A percentile compares a stretch with the other conserved stretches of the same genome.
These are phyloP conservation scores for Onygena corvina DNA, from an alignment of 2,329 filamentous ascomycete genomes.

Conservation along the genomic window DNA sequence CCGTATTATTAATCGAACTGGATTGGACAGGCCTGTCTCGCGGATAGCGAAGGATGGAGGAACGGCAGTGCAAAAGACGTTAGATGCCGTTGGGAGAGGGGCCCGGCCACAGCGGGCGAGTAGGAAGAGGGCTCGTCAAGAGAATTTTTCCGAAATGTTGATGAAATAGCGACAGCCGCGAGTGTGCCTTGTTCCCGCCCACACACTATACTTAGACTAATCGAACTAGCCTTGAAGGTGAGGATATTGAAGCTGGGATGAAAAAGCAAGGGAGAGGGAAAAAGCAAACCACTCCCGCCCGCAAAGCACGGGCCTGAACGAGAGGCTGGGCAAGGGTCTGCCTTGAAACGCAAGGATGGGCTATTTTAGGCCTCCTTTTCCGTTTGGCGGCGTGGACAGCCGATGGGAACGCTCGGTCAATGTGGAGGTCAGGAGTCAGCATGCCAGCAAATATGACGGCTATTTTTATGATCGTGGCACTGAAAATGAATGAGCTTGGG, in stretches of 20 bases:
- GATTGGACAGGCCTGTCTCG: not conserved
- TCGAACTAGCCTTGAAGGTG: not conserved
- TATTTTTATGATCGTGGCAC: conserved; percentile 1
- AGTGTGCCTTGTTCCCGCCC: conserved; percentile 1
- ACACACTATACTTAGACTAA: too few species aligned
- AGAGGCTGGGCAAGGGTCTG: conserved; percentile 3
- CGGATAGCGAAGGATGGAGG: conserved; percentile 3
- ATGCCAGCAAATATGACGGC: not conserved
- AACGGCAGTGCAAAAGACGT: not conserved
- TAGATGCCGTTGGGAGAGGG: not conserved
- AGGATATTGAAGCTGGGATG: not conserved
- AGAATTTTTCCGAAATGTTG: not conserved
- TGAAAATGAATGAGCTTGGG: not conserved
- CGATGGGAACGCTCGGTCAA: not conserved
- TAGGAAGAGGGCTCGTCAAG: not conserved
- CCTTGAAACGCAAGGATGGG: conserved; percentile 2
- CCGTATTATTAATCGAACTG: not conserved
- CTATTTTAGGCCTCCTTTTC: not conserved
- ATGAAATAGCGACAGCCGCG: not conserved
- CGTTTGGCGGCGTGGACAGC: conserved; percentile 3
- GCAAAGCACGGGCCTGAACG: conserved; percentile 6
- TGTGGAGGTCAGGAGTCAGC: not conserved
- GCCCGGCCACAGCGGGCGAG: not conserved
- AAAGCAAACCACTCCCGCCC: conserved; percentile 6
- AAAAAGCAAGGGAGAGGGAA: conserved; percentile 5